Conservation (phyloP, 129 eudicot genomes). For the Saussurea involucrata region DNA sequence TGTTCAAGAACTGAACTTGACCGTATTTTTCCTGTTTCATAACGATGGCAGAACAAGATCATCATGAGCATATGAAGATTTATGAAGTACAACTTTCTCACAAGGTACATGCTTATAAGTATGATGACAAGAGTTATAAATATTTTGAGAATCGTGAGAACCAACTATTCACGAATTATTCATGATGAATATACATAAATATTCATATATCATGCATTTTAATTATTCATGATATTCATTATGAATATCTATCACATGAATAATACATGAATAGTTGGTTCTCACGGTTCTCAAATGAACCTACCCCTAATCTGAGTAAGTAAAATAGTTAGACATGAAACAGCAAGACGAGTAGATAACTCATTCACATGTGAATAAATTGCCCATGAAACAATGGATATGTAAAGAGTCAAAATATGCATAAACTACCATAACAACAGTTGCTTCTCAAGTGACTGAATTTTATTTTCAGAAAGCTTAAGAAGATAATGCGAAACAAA, state of each 20-base stretch:
- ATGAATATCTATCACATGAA: background rate
- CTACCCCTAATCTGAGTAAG: background rate
- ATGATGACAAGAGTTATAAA: background rate
- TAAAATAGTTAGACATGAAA: background rate
- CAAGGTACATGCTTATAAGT: background rate
- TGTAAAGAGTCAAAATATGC: background rate
- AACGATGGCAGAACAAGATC: background rate
- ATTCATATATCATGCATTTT: background rate
- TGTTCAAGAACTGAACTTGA: conserved; percentile 29
- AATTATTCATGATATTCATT: background rate
- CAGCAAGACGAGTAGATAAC: background rate
- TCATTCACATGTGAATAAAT: background rate
- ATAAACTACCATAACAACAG: background rate
- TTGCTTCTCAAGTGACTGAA: background rate
- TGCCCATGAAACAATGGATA: no score
- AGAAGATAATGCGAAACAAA: background rate
- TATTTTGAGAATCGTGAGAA: no score
- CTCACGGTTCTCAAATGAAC: background rate
- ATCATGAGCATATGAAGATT: background rate
- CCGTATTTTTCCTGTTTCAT: conserved; percentile 35
- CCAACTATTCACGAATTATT: background rate
- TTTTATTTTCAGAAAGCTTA: background rate
- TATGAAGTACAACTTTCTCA: background rate
- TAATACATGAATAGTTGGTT: background rate
- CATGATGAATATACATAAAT: background rate